These are phyloP conservation scores for Xylaria multiplex DNA, from an alignment of 2,329 filamentous ascomycete genomes.

Conservation along the genomic window DNA sequence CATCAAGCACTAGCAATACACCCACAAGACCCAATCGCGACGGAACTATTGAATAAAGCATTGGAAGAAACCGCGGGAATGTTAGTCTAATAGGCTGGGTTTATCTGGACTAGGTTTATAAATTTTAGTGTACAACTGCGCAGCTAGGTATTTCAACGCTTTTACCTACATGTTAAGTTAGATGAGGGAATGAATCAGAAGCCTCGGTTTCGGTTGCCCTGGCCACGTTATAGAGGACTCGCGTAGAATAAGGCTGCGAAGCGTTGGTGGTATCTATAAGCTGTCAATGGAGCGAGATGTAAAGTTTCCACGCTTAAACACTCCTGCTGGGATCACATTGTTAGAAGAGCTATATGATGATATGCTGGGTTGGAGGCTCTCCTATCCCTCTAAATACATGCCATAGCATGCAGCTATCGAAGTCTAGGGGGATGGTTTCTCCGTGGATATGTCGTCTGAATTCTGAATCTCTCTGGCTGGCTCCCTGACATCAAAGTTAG, in stretches of 20 bases:
- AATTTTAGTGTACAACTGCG: neutral
- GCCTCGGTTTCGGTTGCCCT: neutral
- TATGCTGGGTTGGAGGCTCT: neutral
- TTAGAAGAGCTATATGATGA: neutral
- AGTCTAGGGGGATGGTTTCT: neutral
- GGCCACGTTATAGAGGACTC: neutral
- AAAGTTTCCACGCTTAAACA: neutral
- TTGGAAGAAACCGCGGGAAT: slow-evolving; percentile 68
- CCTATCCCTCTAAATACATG: neutral
- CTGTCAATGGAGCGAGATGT: neutral
- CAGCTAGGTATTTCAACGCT: slow-evolving; percentile 1
- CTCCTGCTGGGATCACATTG: too few relatives aligned
- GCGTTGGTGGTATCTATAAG: neutral
- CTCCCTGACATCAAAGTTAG: too few relatives aligned
- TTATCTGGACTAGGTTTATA: neutral
- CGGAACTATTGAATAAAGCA: slow-evolving; percentile 78
- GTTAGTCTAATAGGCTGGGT: slow-evolving; percentile 24
- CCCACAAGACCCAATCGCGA: slow-evolving; percentile 83
- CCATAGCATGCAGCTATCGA: neutral
- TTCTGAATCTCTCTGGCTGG: too few relatives aligned
- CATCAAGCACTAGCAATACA: slow-evolving; percentile 85
- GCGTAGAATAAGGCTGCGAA: neutral
- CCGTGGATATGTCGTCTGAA: neutral
- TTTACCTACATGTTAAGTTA: neutral
- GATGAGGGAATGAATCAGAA: neutral